Evolutionary conservation across 371 early-diverging fungal genomes (phyloP), one percentile per base, ranked within the genome.

Genomic region (Batkoa obscura): DNA sequence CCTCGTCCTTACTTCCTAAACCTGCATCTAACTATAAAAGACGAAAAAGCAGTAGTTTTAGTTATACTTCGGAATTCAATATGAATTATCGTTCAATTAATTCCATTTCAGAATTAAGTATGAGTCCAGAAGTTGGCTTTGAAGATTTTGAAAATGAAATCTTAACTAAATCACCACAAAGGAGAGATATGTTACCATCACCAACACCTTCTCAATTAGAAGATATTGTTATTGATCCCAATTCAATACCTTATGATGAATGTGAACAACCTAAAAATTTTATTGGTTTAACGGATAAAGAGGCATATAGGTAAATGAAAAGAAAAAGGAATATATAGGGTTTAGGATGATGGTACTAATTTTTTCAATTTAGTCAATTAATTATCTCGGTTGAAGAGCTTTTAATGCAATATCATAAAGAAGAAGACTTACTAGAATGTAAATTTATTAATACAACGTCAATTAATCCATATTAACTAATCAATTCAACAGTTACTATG

Each of bases 161-260:
- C 4, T 5, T 15, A 12, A 45, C 12, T 15, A 5, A 39, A 53
- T 53, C 53, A 12, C 53, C 53, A 15, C 53, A 35, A 3, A 35
- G 53, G 35, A 34, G 53, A 41, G 53, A 53, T 53, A 53, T 53
- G 53, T 15, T 53, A 53, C 53, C 53, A 13, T 53, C 53, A 17
- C 53, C 53, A 17, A 53, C 53, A 8, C 53, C 53, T 30, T 53
- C 53, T 23, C 53, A 53, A 38, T 23, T 53, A 3, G 53, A 35
- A 37, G 53, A 53, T 38, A 13, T 53, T 13, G 53, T 39, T 10
- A 32, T 53, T n/a, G 53, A 53, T 41, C 53, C 53, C 42, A 53
- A 53, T 39, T 32, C 32, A 23, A 53, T 53, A 4, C 53, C 53
- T 4, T 37, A 38, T 30, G 39, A 9, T 34, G 17, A 35, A 3